Base-by-base conservation (phyloP, 805 yeast species). In the Torulaspora indica region DNA sequence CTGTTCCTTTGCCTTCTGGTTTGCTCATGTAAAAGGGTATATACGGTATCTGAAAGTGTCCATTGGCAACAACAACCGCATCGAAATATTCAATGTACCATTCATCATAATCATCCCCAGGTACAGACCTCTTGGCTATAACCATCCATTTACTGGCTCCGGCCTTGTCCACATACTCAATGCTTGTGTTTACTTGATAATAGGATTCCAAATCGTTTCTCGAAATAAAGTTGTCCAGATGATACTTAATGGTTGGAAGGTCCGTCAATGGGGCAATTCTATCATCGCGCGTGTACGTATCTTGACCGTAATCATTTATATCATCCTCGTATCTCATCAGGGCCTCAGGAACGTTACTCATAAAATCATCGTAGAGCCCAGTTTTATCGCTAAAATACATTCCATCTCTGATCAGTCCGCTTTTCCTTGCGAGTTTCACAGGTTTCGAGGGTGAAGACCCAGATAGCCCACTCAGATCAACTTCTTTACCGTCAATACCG, bases 61-160 rank as follows among this genome's bases (percentile, higher is more conserved):
- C 75, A 13, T 64, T 61, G n/a, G 72, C 68, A 12, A 69, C 63
- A 4, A 71, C 62, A 14, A 71, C 60, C 8, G 69, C 58, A 53
- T 71, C 75, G 44, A 63, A 70, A 2, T 46, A 55, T 31, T 69
- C 67, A 43, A 64, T 64, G 51, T 60, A 67, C 75, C 75, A 71
- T 10, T 57, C 43, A 36, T 70, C 74, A 5, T 54, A 20, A 3
- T 54, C 58, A 20, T 40, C 24, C 12, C 49, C 58, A 22, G 51
- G 45, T n/a, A 48, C 59, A 25, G 50, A 41, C 27, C 46, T 46
- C 10, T 53, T 48, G 8, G 53, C 60, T 14, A 57, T 55, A 8
- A 69, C 28, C 2, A 55, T 51, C 71, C 72, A 69, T 49, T 66
- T 64, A 4, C 60, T 61, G 7, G 52, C 48, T 12, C 55, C 48